Conservation (phyloP, 2,329 filamentous ascomycete species). For the Colletotrichum caudatum region DNA sequence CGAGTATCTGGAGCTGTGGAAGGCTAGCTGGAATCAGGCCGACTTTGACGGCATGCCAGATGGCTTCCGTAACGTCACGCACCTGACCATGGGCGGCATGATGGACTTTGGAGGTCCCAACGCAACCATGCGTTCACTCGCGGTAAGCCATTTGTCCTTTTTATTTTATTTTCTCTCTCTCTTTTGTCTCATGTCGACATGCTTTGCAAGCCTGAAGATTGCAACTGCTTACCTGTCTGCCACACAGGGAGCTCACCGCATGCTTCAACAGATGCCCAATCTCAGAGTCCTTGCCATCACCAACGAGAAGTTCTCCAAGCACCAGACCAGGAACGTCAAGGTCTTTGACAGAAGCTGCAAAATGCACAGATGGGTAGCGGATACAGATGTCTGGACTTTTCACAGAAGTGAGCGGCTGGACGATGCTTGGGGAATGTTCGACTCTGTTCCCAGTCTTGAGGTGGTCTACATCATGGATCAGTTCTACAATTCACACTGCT, state of each 20-base stretch:
- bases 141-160: background rate
- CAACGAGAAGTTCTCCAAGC: background rate
- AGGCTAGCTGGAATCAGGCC: background rate
- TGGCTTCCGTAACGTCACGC: background rate
- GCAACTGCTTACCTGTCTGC: background rate
- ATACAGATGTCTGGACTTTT: background rate
- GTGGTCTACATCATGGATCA: background rate
- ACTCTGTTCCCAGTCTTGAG: background rate
- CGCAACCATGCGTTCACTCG: background rate
- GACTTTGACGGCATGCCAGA: background rate
- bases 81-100: background rate
- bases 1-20: background rate
- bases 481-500: background rate
- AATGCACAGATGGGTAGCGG: background rate
- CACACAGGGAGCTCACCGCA: background rate
- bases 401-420: background rate
- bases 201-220: background rate
- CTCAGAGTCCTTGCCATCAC: slow-evolving; percentile 4
- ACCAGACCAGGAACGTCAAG: background rate
- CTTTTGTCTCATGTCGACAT: background rate
- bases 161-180: no score
- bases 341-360: background rate
- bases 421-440: background rate
- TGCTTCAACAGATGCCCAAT: background rate
- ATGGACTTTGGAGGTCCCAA: background rate